These are phyloP conservation scores for Trametes elegans DNA, from an alignment of 768 basidiomycete species.

Conservation along the genomic window DNA sequence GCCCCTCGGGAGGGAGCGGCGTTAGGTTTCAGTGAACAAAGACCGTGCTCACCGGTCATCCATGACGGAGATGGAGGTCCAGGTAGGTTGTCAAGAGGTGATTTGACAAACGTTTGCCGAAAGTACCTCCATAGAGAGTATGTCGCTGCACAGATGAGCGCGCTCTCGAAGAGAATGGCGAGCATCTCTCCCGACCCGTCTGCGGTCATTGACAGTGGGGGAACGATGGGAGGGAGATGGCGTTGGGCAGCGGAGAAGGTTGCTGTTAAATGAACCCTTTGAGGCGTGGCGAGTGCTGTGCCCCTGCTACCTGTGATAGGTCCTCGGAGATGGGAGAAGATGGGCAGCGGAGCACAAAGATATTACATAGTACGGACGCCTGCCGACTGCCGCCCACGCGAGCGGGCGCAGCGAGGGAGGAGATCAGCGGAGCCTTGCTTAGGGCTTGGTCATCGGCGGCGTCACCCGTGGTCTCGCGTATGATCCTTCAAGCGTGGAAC, in stretches of 20 bases:
- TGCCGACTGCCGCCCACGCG: conserved; percentile 3
- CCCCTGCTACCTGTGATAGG: conserved; percentile 8
- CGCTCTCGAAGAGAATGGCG: conserved; percentile 13
- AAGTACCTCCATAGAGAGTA: conserved; percentile 17
- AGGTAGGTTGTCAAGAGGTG: conserved; percentile 17
- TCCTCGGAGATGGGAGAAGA: conserved; percentile 17
- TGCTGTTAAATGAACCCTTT: conserved; percentile 9
- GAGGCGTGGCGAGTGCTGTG: conserved; percentile 5
- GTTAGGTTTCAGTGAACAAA: not conserved
- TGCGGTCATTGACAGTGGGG: not conserved
- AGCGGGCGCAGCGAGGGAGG: not conserved
- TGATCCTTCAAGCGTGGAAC: conserved; percentile 5
- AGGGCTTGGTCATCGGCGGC: not conserved
- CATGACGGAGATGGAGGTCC: conserved; percentile 18
- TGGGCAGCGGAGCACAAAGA: not conserved
- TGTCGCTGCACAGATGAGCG: conserved; percentile 14
- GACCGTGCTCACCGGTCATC: conserved; percentile 14
- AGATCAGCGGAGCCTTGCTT: not conserved
- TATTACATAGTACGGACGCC: conserved; percentile 1
- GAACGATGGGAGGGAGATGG: conserved; percentile 8
- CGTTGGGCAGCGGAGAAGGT: not conserved
- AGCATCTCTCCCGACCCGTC: conserved; percentile 9
- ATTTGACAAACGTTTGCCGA: conserved; percentile 9
- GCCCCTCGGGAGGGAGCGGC: too few relatives aligned
- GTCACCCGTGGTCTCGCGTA: conserved; percentile 2